A percentile compares a stretch with the other conserved stretches of the same genome.
These are phyloP conservation scores for Cercospora beticola DNA, from an alignment of 2,329 filamentous ascomycete genomes.

Conservation along the genomic window DNA sequence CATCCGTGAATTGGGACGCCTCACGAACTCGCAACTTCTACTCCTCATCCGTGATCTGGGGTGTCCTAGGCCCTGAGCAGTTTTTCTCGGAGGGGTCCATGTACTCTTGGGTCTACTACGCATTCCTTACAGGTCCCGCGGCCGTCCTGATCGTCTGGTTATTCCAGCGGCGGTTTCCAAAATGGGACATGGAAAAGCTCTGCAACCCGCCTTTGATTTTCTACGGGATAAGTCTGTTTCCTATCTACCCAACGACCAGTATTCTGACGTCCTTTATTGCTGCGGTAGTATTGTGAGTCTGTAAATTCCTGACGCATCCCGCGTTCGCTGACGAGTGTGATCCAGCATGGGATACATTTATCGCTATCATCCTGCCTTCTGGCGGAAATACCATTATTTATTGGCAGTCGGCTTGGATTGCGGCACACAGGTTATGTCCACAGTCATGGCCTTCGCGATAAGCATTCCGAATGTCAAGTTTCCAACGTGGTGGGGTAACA, in stretches of 20 bases:
- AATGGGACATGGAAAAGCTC: slow-evolving; percentile 20
- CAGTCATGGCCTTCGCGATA: slow-evolving; percentile 15
- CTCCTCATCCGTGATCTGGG: slow-evolving; percentile 39
- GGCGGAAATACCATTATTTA: slow-evolving; percentile 24
- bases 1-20: slow-evolving; percentile 19
- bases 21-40: slow-evolving; percentile 18
- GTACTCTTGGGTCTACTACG: slow-evolving; percentile 23
- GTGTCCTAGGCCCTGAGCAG: slow-evolving; percentile 37
- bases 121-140: slow-evolving; percentile 18
- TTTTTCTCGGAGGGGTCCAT: slow-evolving; percentile 19
- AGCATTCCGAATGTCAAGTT: slow-evolving; percentile 14
- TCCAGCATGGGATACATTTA: slow-evolving; percentile 21
- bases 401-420: slow-evolving; percentile 12
- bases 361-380: slow-evolving; percentile 20
- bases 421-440: slow-evolving; percentile 18
- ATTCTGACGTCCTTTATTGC: slow-evolving; percentile 13
- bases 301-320: background rate
- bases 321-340: background rate
- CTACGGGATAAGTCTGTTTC: slow-evolving; percentile 14
- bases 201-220: slow-evolving; percentile 19
- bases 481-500: slow-evolving; percentile 2
- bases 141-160: slow-evolving; percentile 17
- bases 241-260: slow-evolving; percentile 18
- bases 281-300: slow-evolving; percentile 14
- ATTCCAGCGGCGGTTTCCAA: slow-evolving; percentile 15